These are phyloP conservation scores for Colletotrichum filicis DNA, from an alignment of 2,329 filamentous ascomycete species.

Conservation along the genomic window DNA sequence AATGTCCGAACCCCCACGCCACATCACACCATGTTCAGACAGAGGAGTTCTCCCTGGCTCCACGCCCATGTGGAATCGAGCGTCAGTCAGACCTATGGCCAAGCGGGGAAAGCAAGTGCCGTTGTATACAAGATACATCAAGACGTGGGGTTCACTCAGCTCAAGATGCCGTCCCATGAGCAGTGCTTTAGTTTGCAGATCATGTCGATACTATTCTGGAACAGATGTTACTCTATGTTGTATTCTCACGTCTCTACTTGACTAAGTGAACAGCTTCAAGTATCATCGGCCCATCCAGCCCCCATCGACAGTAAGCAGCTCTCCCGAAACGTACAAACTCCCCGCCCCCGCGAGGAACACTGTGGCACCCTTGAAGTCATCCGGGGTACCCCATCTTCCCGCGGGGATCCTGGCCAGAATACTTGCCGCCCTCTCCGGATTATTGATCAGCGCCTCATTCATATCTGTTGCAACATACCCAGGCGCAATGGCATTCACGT, in stretches of 20 bases:
- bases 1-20: background rate
- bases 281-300: slow-evolving; percentile 89
- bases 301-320: slow-evolving; percentile 85
- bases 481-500: slow-evolving; percentile 88
- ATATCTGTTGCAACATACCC: slow-evolving; percentile 95
- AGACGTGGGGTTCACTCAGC: background rate
- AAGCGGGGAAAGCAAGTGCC: background rate
- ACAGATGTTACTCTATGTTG: background rate
- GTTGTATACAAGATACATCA: background rate
- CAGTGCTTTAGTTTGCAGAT: background rate
- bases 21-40: background rate
- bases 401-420: slow-evolving; percentile 86
- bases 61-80: background rate
- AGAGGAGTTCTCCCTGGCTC: background rate
- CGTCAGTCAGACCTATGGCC: background rate
- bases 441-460: slow-evolving; percentile 83
- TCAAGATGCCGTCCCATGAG: background rate
- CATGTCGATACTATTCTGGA: background rate
- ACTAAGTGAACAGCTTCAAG: background rate
- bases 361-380: slow-evolving; percentile 87
- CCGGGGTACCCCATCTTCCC: slow-evolving; percentile 82
- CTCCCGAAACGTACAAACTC: slow-evolving; percentile 83
- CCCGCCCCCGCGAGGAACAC: slow-evolving; percentile 81
- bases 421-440: slow-evolving; percentile 74
- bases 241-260: background rate